Evolutionary conservation across 2,329 filamentous ascomycete genomes (phyloP), one percentile per base, ranked within the genome.

Genomic region (Coniochaeta sp.): DNA sequence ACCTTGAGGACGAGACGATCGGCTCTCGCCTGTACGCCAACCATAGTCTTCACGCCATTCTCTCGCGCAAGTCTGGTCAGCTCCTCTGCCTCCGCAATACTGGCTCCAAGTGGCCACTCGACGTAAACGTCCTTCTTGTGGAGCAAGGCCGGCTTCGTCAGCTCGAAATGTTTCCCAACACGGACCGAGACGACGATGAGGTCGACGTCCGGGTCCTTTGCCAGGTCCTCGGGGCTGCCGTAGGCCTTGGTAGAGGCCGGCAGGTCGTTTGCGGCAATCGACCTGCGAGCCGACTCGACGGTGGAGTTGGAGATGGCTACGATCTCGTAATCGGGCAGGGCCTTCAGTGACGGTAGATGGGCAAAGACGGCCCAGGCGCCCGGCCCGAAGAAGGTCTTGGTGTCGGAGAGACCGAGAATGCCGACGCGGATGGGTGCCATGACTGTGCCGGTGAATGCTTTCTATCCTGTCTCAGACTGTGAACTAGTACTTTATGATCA

Each of bases 281-380:
- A 76, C 17, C 67, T 71, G 54, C 71, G 63, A 0, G 79, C 77
- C 1, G 75, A 75, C 7, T 74, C 71, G 40, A 75, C 68, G 12
- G 71, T 76, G 19, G 76, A 77, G 68, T 83, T 83, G 64, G 77
- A 75, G 1, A 83, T 70, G 8, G 79, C 80, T n/a, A 75, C 73
- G 61, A 83, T 76, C 33, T 76, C 69, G 67, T 81, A 82, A 6
- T 73, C 68, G 47, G 70, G 58, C 1, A 69, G 69, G 2, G 67
- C 66, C 12, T 64, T 64, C 1, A 76, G 60, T 31, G 72, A 72
- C 1, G 70, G 73, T 1, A 79, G 66, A 60, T 80, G 77, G 6
- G 75, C 69, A 9, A 47, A 47, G 5, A 66, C 65, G 22, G 70
- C 73, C 74, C 77, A 79, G 17, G 61, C 61, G 8, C 67, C 69